A percentile compares a stretch with the other conserved stretches of the same genome.
phyloP scores from a whole-genome alignment of 78 protist species.

The Dictyostelium purpureum region DNA sequence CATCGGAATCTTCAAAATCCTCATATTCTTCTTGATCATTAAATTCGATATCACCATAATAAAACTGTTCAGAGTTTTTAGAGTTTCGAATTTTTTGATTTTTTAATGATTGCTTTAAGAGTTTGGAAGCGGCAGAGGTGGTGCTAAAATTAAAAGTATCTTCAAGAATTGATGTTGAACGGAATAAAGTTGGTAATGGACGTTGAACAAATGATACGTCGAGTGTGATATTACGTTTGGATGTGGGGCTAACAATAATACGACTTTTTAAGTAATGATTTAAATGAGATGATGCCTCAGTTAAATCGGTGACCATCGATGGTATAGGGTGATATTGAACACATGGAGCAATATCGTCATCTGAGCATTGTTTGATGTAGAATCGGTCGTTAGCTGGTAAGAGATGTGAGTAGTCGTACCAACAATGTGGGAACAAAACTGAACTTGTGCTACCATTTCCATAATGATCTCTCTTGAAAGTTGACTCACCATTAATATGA shows the following conservation, averaged over 20 bases:
- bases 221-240: not conserved
- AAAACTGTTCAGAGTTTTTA: not conserved
- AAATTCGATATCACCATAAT: not conserved
- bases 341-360: conserved; percentile 63
- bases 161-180: not conserved
- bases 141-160: not conserved
- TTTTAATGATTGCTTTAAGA: too few relatives aligned
- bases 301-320: conserved; percentile 4
- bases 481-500: not conserved
- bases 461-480: not conserved
- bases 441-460: too few relatives aligned
- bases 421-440: conserved; percentile 3
- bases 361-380: not conserved
- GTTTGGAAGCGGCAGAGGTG: not conserved
- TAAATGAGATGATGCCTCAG: not conserved
- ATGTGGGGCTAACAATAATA: not conserved
- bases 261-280: not conserved
- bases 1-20: too few relatives aligned
- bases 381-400: not conserved
- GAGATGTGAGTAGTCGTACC: conserved; percentile 5
- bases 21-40: not conserved
- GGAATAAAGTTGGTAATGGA: not conserved
- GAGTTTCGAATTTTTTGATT: too few relatives aligned
- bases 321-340: not conserved
- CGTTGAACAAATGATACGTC: conserved; percentile 15